These are phyloP conservation scores for Parathielavia hyrcaniae DNA, from an alignment of 495 filamentous ascomycete species.

Conservation along the genomic window DNA sequence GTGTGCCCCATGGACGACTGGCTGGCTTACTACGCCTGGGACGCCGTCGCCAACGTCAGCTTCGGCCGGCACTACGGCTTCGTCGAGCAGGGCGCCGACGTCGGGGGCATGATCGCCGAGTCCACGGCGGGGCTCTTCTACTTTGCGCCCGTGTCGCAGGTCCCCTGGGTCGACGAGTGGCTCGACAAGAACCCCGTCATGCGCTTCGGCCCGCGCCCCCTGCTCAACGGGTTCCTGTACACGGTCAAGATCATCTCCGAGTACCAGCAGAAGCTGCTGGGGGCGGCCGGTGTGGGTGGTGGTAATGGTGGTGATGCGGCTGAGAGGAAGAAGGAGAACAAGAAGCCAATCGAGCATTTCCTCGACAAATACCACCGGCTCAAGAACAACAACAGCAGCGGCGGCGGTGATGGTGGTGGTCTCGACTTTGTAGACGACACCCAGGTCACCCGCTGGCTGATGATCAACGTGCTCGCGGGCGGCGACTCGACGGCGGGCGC, in stretches of 20 bases:
- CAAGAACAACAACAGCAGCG: too few species aligned
- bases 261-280: too few species aligned
- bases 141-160: conserved; percentile 37
- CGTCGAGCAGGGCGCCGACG: conserved; percentile 36
- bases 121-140: conserved; percentile 37
- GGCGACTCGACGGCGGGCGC: not conserved
- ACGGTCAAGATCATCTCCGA: too few species aligned
- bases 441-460: not conserved
- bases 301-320: too few species aligned
- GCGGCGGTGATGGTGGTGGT: too few species aligned
- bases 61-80: conserved; percentile 38
- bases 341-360: too few species aligned
- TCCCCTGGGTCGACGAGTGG: conserved; percentile 44
- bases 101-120: conserved; percentile 36
- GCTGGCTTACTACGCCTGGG: conserved; percentile 36
- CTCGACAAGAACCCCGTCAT: conserved; percentile 45
- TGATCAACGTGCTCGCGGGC: not conserved
- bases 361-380: too few species aligned
- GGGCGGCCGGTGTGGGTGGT: too few species aligned
- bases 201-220: conserved; percentile 30
- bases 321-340: too few species aligned
- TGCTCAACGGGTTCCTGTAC: conserved; percentile 6
- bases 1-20: conserved; percentile 32
- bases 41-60: conserved; percentile 30
- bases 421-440: not conserved